phyloP scores from a whole-genome alignment of 352 stramenopile genomes.

The Pythium brassicae region DNA sequence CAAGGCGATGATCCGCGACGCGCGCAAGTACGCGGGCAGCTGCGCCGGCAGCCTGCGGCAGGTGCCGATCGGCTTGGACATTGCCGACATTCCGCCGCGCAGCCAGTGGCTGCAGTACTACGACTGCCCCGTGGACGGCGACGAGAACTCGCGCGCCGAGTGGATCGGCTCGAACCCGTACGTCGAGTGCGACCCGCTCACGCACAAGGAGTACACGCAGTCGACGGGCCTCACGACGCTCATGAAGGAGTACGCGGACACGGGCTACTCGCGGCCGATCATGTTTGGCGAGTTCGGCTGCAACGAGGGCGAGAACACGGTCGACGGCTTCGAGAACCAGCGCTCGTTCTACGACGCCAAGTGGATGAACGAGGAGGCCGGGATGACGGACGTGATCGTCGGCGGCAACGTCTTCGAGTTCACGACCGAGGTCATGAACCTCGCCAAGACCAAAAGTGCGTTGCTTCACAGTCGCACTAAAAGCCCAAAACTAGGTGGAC shows the following conservation, averaged over 20 bases:
- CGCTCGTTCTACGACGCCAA: conserved; percentile 58
- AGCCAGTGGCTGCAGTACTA: conserved; percentile 39
- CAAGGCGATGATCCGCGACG: conserved; percentile 46
- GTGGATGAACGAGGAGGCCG: conserved; percentile 80
- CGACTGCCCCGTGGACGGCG: conserved; percentile 32
- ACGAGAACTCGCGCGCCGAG: conserved; percentile 40
- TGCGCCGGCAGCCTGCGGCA: conserved; percentile 26
- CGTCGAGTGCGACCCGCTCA: conserved; percentile 43
- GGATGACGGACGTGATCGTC: conserved; percentile 70
- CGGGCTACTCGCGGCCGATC: conserved; percentile 33
- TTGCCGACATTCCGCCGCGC: conserved; percentile 41
- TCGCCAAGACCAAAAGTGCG: conserved; percentile 8
- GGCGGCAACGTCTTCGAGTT: conserved; percentile 83
- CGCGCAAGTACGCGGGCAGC: conserved; percentile 33
- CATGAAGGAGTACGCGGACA: conserved; percentile 39
- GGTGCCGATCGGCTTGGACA: conserved; percentile 45
- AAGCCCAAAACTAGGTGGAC: too few relatives aligned
- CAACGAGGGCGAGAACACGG: conserved; percentile 44
- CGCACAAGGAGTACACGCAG: conserved; percentile 31
- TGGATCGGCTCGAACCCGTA: conserved; percentile 56
- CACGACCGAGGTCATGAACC: conserved; percentile 63
- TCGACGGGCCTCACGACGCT: conserved; percentile 38
- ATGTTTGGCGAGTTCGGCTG: conserved; percentile 61
- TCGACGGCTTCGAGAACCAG: conserved; percentile 46
- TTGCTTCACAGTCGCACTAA: too few relatives aligned